Evolutionary conservation across 768 basidiomycete species (phyloP), one percentile per base, ranked within the genome.

Genomic region (Fomitopsis serialis): DNA sequence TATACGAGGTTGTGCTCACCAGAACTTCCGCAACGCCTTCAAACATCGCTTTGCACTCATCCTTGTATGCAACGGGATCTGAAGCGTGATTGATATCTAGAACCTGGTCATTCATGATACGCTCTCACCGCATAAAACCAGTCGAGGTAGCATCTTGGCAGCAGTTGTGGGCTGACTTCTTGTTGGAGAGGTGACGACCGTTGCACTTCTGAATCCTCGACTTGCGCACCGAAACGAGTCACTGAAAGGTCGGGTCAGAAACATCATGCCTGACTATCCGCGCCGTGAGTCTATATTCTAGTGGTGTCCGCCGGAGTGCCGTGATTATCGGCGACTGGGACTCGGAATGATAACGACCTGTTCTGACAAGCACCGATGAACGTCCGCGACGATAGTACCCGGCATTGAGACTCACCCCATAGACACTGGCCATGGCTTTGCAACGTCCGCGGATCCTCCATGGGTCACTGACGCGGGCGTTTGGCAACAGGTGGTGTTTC

Each of bases 41-140:
- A 34, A 93, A 79, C 56, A 91, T 73, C 32, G 76, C 70, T 52
- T 82, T 71, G 50, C 84, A 74, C 54, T 94, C 89, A 19, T 89
- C 76, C 54, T 87, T 81, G 0, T 91, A 89, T 90, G 89, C 94
- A 27, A 85, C 77, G 51, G 93, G 79, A 56, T 80, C 69, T 48
- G 11, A 17, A 45, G 9, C 9, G 22, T 48, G 12, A 15, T 36
- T 11, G 4, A 25, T 17, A 19, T 7, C 15, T 7, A 21, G 11
- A 6, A 3, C 11, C 6, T 29, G 22, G 15, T 19, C 25, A 8
- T 13, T 6, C 4, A 48, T 5, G 15, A 48, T 12, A 23, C 24
- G 12, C 13, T 24, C 60, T 35, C 44, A 61, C 60, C 60, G 32
- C 60, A 61, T 15, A 61, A 51, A 45, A 61, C 13, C 12, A 61